phyloP scores from a whole-genome alignment of 2,329 filamentous ascomycete species.

The Trichoderma atrobrunneum region DNA sequence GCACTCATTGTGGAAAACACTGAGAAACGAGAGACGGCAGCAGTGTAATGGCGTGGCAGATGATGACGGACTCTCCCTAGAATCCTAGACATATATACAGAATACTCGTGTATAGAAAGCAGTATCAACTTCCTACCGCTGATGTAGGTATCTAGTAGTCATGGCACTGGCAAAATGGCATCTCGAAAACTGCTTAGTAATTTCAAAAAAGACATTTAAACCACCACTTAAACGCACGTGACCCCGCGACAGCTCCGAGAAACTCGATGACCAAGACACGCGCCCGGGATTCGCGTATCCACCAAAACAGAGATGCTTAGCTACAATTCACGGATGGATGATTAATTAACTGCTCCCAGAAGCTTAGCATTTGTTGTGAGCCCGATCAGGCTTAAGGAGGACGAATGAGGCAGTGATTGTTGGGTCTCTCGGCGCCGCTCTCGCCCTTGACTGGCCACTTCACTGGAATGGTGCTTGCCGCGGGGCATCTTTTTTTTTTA shows the following conservation, averaged over 20 bases:
- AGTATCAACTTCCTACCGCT: neutral
- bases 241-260: neutral
- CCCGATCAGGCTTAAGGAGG: slow-evolving; percentile 12
- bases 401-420: slow-evolving; percentile 10
- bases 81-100: slow-evolving; percentile 7
- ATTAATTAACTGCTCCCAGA: slow-evolving; percentile 3
- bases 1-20: slow-evolving; percentile 29
- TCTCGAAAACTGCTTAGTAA: slow-evolving; percentile 2
- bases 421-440: neutral
- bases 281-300: slow-evolving; percentile 17
- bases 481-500: slow-evolving; percentile 12
- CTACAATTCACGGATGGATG: neutral
- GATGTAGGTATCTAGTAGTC: neutral
- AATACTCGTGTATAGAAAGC: neutral
- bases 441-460: slow-evolving; percentile 16
- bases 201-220: neutral
- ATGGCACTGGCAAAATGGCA: neutral
- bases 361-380: neutral
- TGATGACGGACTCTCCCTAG: slow-evolving; percentile 6
- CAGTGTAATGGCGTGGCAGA: slow-evolving; percentile 6
- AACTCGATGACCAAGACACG: slow-evolving; percentile 14
- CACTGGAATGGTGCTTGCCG: slow-evolving; percentile 16
- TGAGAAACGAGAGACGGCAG: slow-evolving; percentile 12
- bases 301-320: slow-evolving; percentile 10
- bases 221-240: neutral